Evolutionary conservation across 352 stramenopile genomes (phyloP).

Genomic region (Lagenidium sp.): DNA sequence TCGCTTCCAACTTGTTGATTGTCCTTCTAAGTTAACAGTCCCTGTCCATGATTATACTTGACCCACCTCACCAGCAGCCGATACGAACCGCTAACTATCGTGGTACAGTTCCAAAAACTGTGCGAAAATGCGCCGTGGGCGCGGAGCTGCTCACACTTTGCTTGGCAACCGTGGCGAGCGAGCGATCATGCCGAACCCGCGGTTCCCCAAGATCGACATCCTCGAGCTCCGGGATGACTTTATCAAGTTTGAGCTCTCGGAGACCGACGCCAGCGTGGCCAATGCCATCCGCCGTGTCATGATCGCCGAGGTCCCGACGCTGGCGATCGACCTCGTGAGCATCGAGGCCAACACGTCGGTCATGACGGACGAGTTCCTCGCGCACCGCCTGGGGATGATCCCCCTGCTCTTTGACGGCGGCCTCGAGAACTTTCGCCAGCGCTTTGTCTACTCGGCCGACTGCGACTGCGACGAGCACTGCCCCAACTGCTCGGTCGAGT

Average conservation of each 20-base stretch:
- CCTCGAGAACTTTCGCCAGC: slow-evolving; percentile 85
- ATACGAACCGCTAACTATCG: too few relatives aligned
- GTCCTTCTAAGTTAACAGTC: too few relatives aligned
- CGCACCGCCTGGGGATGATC: slow-evolving; percentile 96
- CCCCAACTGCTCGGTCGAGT: slow-evolving; percentile 94
- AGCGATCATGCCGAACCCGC: slow-evolving; percentile 71
- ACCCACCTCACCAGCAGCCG: too few relatives aligned
- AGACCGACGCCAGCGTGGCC: slow-evolving; percentile 95
- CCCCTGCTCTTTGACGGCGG: slow-evolving; percentile 87
- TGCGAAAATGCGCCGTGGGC: too few relatives aligned
- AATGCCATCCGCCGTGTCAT: slow-evolving; percentile 97
- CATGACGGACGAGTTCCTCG: slow-evolving; percentile 98
- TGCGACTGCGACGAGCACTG: slow-evolving; percentile 96
- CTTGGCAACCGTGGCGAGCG: too few relatives aligned
- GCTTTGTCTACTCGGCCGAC: slow-evolving; percentile 84
- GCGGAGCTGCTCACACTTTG: too few relatives aligned
- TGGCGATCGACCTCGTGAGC: slow-evolving; percentile 98
- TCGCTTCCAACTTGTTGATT: too few relatives aligned
- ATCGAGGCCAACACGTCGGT: slow-evolving; percentile 97
- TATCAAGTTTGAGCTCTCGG: slow-evolving; percentile 96
- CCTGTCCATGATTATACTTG: too few relatives aligned
- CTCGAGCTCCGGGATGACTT: slow-evolving; percentile 92
- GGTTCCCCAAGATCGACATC: slow-evolving; percentile 92
- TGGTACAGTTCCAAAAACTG: too few relatives aligned
- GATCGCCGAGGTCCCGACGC: slow-evolving; percentile 96